Evolutionary conservation across 2,329 filamentous ascomycete species (phyloP), one percentile per base, ranked within the genome.

Genomic region (Colletotrichum sp.): DNA sequence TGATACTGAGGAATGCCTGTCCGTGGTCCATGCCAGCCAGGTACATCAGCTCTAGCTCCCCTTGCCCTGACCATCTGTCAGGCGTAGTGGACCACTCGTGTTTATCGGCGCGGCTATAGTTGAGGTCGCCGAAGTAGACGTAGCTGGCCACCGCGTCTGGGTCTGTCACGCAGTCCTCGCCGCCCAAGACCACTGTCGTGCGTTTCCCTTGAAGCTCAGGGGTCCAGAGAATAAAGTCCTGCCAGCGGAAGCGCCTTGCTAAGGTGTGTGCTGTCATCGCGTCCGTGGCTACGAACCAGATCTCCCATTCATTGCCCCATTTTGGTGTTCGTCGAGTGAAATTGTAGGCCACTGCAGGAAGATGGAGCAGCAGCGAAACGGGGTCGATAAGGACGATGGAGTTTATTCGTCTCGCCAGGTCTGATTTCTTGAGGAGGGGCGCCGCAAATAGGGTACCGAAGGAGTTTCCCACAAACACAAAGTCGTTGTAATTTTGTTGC

Each of bases 271-370:
- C 90, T 2, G 94, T 90, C 8, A 92, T 92, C 34, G 92, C 90
- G 78, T 95, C 93, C 69, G 89, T 92, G 15, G 92, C 93, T 81
- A 94, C 94, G 79, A 93, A 95, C 87, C 91, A 93, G 15, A 95
- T 85, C 81, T 93, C 90, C 86, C 91, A 92, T 82, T 95, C 92
- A 78, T 93, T 94, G 25, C 93, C 92, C 77, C 75, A 85, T 80
- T 78, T 84, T 3, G 91, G 91, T 69, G 78, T 81, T 27, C 90
- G 85, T 76, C 88, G 85, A 11, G 90, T 92, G 80, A 95, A 95
- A 83, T 95, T 95, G 86, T 92, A 95, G 8, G 93, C 92, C 29
- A 95, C 92, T 76, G 93, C 88, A 3, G 93, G 93, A 36, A 93
- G 87, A 81, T 95, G 93, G 44, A 95, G 87, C 71, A 94, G 84